Evolutionary conservation across 148 eudicot species (phyloP).

Genomic region (Diospyros kaki): DNA sequence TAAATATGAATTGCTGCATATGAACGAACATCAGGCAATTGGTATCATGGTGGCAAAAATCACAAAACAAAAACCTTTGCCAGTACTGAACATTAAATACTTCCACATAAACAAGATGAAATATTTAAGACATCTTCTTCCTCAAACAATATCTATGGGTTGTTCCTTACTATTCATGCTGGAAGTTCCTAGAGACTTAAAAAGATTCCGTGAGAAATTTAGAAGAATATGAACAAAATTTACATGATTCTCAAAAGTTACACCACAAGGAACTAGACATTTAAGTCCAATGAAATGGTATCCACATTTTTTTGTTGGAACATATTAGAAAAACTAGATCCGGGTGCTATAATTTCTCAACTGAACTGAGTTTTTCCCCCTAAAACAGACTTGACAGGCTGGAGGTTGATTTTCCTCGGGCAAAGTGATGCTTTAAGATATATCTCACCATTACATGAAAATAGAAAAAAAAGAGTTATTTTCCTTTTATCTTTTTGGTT

Average conservation of each 20-base stretch:
- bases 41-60: neutral
- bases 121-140: neutral
- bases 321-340: neutral
- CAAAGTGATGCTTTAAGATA: neutral
- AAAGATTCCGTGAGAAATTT: neutral
- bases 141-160: neutral
- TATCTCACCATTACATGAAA: neutral
- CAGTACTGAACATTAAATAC: neutral
- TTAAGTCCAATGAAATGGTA: neutral
- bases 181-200: neutral
- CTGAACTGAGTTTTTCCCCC: neutral
- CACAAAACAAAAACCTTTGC: neutral
- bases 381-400: neutral
- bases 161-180: neutral
- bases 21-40: slow-evolving; percentile 7
- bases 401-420: neutral
- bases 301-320: neutral
- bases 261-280: slow-evolving; percentile 1
- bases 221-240: slow-evolving; percentile 2
- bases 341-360: neutral
- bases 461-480: neutral
- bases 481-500: neutral
- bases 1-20: neutral
- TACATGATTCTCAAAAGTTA: neutral
- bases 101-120: neutral